These are phyloP conservation scores for Articulospora tetracladia DNA, from an alignment of 495 filamentous ascomycete species.

Conservation along the genomic window DNA sequence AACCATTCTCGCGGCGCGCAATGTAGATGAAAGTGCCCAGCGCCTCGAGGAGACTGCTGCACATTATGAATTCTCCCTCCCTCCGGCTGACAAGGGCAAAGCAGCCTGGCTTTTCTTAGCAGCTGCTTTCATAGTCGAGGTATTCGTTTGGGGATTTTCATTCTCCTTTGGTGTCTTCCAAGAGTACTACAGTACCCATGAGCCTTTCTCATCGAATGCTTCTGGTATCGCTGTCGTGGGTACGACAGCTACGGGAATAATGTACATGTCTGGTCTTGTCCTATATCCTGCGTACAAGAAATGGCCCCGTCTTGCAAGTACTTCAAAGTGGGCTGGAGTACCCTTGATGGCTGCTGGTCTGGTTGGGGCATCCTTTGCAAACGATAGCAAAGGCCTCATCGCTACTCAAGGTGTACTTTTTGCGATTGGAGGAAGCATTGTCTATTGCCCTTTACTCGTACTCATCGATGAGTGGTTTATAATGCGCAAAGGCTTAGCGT, in stretches of 20 bases:
- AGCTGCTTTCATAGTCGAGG: slow-evolving; percentile 53
- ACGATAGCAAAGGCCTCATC: slow-evolving; percentile 40
- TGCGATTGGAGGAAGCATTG: slow-evolving; percentile 34
- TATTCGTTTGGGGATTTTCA: slow-evolving; percentile 44
- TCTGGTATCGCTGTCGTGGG: slow-evolving; percentile 29
- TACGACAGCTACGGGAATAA: slow-evolving; percentile 22
- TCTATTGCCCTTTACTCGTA: slow-evolving; percentile 37
- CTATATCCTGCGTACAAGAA: slow-evolving; percentile 11
- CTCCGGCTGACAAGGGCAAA: slow-evolving; percentile 47
- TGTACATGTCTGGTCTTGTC: slow-evolving; percentile 8
- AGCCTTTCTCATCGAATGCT: slow-evolving; percentile 32
- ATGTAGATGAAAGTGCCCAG: not conserved
- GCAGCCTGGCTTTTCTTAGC: slow-evolving; percentile 55
- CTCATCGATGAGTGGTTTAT: slow-evolving; percentile 45
- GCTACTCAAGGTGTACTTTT: slow-evolving; percentile 48
- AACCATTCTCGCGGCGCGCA: not conserved
- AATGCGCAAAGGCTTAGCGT: slow-evolving; percentile 42
- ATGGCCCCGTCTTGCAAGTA: slow-evolving; percentile 1
- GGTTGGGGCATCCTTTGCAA: slow-evolving; percentile 39
- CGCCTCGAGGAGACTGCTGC: not conserved
- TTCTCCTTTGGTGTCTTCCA: slow-evolving; percentile 50
- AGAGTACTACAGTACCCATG: slow-evolving; percentile 40
- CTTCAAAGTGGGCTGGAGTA: slow-evolving; percentile 10
- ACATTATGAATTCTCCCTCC: slow-evolving; percentile 27
- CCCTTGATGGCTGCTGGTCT: slow-evolving; percentile 16